phyloP scores from a whole-genome alignment of 2,329 filamentous ascomycete genomes.

The Ustilaginoidea virens region DNA sequence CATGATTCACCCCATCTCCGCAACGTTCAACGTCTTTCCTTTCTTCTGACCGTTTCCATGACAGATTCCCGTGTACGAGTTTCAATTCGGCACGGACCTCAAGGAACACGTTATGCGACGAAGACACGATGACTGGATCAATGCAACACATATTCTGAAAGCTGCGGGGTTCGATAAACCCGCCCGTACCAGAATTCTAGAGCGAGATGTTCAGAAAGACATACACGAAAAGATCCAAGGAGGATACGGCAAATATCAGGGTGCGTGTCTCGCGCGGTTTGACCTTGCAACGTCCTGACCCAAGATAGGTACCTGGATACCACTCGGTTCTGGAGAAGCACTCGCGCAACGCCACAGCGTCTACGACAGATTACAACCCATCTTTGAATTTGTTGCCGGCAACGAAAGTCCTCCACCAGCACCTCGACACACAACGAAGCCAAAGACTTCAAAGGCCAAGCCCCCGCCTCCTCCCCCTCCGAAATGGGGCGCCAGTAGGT shows the following conservation, averaged over 20 bases:
- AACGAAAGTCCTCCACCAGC: slow-evolving; percentile 83
- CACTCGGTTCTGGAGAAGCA: slow-evolving; percentile 62
- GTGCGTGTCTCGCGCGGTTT: slow-evolving; percentile 25
- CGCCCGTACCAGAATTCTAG: slow-evolving; percentile 81
- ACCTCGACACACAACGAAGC: slow-evolving; percentile 80
- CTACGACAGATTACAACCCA: slow-evolving; percentile 65
- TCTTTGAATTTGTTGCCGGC: slow-evolving; percentile 80
- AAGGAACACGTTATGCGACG: slow-evolving; percentile 92
- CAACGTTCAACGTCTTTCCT: background rate
- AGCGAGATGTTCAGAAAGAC: slow-evolving; percentile 93
- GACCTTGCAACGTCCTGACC: background rate
- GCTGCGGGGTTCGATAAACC: slow-evolving; percentile 96
- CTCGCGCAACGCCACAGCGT: slow-evolving; percentile 81
- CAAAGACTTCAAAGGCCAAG: slow-evolving; percentile 50
- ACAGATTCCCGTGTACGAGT: slow-evolving; percentile 90
- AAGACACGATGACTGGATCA: slow-evolving; percentile 90
- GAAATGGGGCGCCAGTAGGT: slow-evolving; percentile 31
- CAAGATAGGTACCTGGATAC: slow-evolving; percentile 77
- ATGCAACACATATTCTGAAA: slow-evolving; percentile 97
- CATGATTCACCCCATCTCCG: background rate
- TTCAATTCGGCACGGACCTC: slow-evolving; percentile 63
- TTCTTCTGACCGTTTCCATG: background rate
- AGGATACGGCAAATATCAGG: slow-evolving; percentile 97
- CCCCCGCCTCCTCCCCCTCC: slow-evolving; percentile 28
- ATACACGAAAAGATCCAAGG: slow-evolving; percentile 96